Evolutionary conservation across 1,139 yeast species (phyloP).

Genomic region (Pneumocystis murina): DNA sequence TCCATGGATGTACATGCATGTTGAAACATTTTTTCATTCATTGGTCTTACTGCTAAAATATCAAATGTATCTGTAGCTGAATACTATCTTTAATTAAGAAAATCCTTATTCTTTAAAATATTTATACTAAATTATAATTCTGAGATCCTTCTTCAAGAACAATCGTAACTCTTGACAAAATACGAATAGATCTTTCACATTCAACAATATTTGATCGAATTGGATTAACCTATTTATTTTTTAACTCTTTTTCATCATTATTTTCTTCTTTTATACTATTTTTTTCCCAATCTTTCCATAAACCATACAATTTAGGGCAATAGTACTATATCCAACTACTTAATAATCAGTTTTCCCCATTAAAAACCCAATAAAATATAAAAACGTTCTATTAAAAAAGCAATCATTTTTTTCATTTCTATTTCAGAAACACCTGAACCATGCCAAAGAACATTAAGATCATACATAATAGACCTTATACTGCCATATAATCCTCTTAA

Average conservation of each 20-base stretch:
- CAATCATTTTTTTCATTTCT: conserved; percentile 11
- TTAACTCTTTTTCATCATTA: not conserved
- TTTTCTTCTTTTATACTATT: not conserved
- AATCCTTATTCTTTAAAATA: conserved; percentile 19
- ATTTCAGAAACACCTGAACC: conserved; percentile 2
- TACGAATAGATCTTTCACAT: conserved; percentile 30
- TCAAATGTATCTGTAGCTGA: conserved; percentile 36
- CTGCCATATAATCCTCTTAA: conserved; percentile 1
- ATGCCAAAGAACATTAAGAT: conserved; percentile 17
- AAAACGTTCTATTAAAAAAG: conserved; percentile 11
- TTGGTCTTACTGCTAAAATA: conserved; percentile 66
- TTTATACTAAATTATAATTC: conserved; percentile 51
- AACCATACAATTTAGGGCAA: conserved; percentile 12
- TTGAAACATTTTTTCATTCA: conserved; percentile 63
- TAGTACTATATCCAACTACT: conserved; percentile 15
- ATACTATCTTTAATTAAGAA: conserved; percentile 3
- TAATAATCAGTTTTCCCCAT: not conserved
- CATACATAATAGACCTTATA: conserved; percentile 2
- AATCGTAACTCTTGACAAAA: conserved; percentile 63
- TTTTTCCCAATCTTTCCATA: conserved; percentile 11
- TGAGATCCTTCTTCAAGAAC: conserved; percentile 64
- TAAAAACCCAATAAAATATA: not conserved
- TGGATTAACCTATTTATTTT: conserved; percentile 15
- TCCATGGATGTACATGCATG: conserved; percentile 59
- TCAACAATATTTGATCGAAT: conserved; percentile 22